Evolutionary conservation across 495 filamentous ascomycete species (phyloP).

Genomic region (Penicillium bovifimosum): DNA sequence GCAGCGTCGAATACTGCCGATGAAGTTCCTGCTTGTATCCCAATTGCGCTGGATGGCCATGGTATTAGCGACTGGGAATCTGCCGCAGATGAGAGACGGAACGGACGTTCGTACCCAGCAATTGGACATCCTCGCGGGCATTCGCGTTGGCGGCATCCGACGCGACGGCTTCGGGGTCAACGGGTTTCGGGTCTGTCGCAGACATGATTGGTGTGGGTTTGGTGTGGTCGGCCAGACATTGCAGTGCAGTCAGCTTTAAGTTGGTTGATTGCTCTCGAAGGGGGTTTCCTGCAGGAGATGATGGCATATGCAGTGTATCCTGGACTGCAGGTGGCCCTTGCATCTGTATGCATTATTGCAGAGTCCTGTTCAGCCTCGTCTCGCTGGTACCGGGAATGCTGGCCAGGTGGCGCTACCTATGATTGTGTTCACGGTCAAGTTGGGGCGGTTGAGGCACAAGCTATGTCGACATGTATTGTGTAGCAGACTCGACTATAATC

Average conservation of each 20-base stretch:
- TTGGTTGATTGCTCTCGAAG: background rate
- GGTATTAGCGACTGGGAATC: background rate
- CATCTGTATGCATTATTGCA: background rate
- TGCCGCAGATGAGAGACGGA: background rate
- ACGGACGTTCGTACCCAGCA: conserved; percentile 23
- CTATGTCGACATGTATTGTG: too few species aligned
- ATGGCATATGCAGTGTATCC: background rate
- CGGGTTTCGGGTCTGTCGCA: background rate
- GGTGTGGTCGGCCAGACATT: background rate
- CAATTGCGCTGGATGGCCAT: conserved; percentile 25
- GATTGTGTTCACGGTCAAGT: too few species aligned
- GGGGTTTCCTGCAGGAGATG: background rate
- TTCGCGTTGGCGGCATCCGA: background rate
- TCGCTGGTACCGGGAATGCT: background rate
- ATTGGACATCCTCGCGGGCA: conserved; percentile 9
- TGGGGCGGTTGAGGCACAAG: too few species aligned
- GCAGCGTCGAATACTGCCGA: conserved; percentile 57
- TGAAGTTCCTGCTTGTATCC: conserved; percentile 68
- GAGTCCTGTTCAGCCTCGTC: background rate
- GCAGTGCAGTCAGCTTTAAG: background rate
- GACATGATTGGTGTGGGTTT: background rate
- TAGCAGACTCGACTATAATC: too few species aligned
- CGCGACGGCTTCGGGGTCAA: background rate
- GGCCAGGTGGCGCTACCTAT: too few species aligned
- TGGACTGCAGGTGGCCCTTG: background rate